These are phyloP conservation scores for Cyberlindnera mrakii DNA, from an alignment of 805 yeast species.

Conservation along the genomic window DNA sequence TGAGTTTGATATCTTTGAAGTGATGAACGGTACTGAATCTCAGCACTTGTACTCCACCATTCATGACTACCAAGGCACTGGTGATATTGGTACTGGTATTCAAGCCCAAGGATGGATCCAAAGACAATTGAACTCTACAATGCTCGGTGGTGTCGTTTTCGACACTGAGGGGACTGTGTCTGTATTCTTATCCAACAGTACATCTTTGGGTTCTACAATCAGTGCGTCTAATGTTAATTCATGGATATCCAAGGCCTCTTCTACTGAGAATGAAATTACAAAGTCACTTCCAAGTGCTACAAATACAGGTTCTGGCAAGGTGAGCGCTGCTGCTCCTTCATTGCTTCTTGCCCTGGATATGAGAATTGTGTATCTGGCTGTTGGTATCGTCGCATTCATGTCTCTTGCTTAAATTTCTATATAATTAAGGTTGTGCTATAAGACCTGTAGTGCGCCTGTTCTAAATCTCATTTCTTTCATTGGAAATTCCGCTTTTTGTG, in stretches of 20 bases:
- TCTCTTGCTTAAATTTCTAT: slow-evolving; percentile 3
- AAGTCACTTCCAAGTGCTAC: slow-evolving; percentile 29
- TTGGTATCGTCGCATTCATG: slow-evolving; percentile 16
- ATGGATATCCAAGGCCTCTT: slow-evolving; percentile 37
- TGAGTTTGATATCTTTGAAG: slow-evolving; percentile 73
- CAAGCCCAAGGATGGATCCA: slow-evolving; percentile 48
- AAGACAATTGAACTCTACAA: slow-evolving; percentile 44
- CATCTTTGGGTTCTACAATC: slow-evolving; percentile 42
- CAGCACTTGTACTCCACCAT: slow-evolving; percentile 56
- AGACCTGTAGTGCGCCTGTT: too few species aligned
- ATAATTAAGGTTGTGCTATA: background rate
- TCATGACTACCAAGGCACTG: slow-evolving; percentile 74
- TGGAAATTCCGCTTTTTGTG: too few species aligned
- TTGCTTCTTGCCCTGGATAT: slow-evolving; percentile 13
- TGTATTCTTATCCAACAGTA: slow-evolving; percentile 53
- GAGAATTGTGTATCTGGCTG: slow-evolving; percentile 17
- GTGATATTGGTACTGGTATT: slow-evolving; percentile 54
- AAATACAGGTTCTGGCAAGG: slow-evolving; percentile 30
- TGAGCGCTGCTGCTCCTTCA: slow-evolving; percentile 10
- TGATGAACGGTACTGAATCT: slow-evolving; percentile 55
- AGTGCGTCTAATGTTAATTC: slow-evolving; percentile 35
- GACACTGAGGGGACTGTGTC: slow-evolving; percentile 53
- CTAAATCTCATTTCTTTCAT: too few species aligned
- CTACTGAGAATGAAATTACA: slow-evolving; percentile 25
- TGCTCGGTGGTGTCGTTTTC: slow-evolving; percentile 71